Percentiles rank a stretch among this genome's conserved stretches.
Conservation (phyloP, 345 rosid genomes). For the Melastoma malabathricum region DNA sequence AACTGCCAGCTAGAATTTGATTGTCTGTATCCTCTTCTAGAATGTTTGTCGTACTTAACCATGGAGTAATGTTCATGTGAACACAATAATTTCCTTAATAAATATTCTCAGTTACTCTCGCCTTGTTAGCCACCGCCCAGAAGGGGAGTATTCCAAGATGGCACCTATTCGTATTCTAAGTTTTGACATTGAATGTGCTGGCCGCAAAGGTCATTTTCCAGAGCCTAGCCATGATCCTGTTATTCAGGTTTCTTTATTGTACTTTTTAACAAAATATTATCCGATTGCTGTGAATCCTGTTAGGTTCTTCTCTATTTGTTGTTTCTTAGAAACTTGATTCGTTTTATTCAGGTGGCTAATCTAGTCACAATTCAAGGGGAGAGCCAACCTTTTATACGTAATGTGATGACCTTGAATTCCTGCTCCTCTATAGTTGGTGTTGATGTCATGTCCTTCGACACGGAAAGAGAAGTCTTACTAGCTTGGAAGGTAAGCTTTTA, state of each 20-base stretch:
- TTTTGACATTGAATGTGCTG: slow-evolving; percentile 98
- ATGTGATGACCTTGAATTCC: slow-evolving; percentile 93
- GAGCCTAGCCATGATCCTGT: slow-evolving; percentile 97
- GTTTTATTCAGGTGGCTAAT: slow-evolving; percentile 65
- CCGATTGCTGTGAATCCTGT: no score
- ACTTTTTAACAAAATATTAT: not conserved
- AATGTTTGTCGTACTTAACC: no score
- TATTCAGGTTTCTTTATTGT: slow-evolving; percentile 52
- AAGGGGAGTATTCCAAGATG: slow-evolving; percentile 95
- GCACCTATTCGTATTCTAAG: slow-evolving; percentile 96
- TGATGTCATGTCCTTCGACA: slow-evolving; percentile 84
- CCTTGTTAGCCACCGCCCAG: slow-evolving; percentile 73
- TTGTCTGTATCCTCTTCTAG: slow-evolving; percentile 65
- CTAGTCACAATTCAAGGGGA: slow-evolving; percentile 91
- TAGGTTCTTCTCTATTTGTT: not conserved
- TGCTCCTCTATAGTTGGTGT: slow-evolving; percentile 90
- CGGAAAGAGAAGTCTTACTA: slow-evolving; percentile 78
- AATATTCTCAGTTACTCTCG: slow-evolving; percentile 45
- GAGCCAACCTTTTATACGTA: slow-evolving; percentile 70
- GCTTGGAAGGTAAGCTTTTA: slow-evolving; percentile 76
- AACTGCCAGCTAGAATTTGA: slow-evolving; percentile 83
- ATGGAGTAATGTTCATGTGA: no score
- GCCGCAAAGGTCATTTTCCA: slow-evolving; percentile 98
- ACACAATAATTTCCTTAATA: slow-evolving; percentile 19
- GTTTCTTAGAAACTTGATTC: slow-evolving; percentile 5